Evolutionary conservation across 192 early-diverging fungal genomes (phyloP).

Genomic region (Mortierella antarctica): DNA sequence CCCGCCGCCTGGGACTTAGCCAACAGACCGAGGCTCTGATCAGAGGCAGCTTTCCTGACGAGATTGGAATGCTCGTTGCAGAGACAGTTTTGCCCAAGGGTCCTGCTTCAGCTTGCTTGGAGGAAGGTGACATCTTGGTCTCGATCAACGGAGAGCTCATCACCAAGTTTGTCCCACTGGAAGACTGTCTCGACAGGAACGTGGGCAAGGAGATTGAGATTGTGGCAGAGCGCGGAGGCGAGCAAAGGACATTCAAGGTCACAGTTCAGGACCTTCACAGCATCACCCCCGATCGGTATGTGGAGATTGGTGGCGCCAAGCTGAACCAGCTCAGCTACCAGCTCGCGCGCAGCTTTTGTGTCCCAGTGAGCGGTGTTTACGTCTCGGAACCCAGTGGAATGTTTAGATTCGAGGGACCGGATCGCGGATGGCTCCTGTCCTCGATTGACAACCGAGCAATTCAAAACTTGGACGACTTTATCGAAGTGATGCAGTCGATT

Average conservation of each 20-base stretch:
- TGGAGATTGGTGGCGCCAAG: constrained; percentile 87
- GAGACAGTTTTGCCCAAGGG: constrained; percentile 81
- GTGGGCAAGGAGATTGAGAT: constrained; percentile 68
- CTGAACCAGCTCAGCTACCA: constrained; percentile 80
- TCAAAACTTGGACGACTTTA: constrained; percentile 81
- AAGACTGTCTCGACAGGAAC: constrained; percentile 75
- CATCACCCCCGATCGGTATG: constrained; percentile 87
- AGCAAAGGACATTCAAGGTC: constrained; percentile 67
- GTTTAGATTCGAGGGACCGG: constrained; percentile 77
- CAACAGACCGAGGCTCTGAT: constrained; percentile 71
- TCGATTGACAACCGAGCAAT: constrained; percentile 80
- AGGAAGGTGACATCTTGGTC: constrained; percentile 83
- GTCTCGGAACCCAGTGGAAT: constrained; percentile 71
- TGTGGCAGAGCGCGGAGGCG: constrained; percentile 79
- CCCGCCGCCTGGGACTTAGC: constrained; percentile 73
- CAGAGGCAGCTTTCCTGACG: constrained; percentile 66
- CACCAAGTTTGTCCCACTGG: constrained; percentile 87
- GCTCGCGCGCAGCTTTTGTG: constrained; percentile 72
- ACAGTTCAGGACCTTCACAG: constrained; percentile 77
- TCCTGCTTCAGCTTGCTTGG: constrained; percentile 70
- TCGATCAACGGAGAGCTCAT: constrained; percentile 75
- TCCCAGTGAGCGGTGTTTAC: constrained; percentile 85
- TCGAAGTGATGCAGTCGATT: constrained; percentile 74
- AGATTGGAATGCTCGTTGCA: constrained; percentile 84
- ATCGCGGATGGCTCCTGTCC: constrained; percentile 80